phyloP scores from a whole-genome alignment of 768 basidiomycete species.

The Crepidotus variabilis region DNA sequence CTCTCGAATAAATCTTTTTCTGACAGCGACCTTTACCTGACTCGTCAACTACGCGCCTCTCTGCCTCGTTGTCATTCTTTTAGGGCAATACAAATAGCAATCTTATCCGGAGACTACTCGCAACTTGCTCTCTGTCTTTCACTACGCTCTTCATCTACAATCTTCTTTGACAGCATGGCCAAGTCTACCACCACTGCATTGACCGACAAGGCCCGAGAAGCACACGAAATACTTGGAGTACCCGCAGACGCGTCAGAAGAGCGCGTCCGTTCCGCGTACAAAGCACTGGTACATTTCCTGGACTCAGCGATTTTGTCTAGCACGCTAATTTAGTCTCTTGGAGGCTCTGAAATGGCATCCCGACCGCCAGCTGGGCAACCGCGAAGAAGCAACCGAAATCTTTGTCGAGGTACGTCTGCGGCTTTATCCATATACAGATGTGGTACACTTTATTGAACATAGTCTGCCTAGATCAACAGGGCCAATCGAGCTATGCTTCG shows the following conservation, averaged over 20 bases:
- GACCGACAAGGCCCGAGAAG: slow-evolving; percentile 16
- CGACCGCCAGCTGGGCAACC: slow-evolving; percentile 20
- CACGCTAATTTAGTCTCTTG: not conserved
- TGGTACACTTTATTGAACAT: not conserved
- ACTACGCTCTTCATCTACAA: slow-evolving; percentile 1
- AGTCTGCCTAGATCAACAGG: slow-evolving; percentile 36
- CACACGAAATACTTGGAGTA: slow-evolving; percentile 41
- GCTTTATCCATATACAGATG: no score
- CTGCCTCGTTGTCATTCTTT: slow-evolving; percentile 17
- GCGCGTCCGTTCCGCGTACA: slow-evolving; percentile 50
- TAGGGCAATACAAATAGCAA: slow-evolving; percentile 13
- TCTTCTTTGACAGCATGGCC: not conserved
- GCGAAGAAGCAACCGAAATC: slow-evolving; percentile 19
- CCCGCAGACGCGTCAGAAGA: slow-evolving; percentile 41
- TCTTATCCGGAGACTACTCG: not conserved
- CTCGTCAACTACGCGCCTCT: slow-evolving; percentile 11
- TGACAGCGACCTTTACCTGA: slow-evolving; percentile 15
- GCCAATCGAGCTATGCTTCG: slow-evolving; percentile 49
- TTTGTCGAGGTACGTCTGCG: slow-evolving; percentile 18
- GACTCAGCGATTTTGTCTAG: slow-evolving; percentile 1
- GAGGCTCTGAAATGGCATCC: slow-evolving; percentile 50
- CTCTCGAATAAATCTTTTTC: slow-evolving; percentile 11
- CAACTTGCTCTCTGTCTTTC: not conserved
- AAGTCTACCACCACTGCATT: not conserved
- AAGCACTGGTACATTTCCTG: slow-evolving; percentile 40